phyloP scores from a whole-genome alignment of 2,329 filamentous ascomycete species.

The Cladophialophora bantiana region DNA sequence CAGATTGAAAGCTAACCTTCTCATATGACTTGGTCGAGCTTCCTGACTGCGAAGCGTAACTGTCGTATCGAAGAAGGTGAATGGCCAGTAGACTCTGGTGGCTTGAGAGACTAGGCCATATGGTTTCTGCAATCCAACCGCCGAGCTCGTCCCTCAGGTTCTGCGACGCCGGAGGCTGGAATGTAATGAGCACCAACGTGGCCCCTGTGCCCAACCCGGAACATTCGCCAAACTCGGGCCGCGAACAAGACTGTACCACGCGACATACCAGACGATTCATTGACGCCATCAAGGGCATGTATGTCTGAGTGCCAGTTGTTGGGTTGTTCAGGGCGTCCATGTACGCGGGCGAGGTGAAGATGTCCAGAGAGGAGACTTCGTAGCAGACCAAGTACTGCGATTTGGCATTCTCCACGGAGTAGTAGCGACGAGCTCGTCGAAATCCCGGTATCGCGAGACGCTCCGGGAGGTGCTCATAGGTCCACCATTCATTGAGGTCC shows the following conservation, averaged over 20 bases:
- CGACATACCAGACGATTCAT: conserved; percentile 24
- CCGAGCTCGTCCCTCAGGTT: conserved; percentile 15
- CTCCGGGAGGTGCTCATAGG: conserved; percentile 28
- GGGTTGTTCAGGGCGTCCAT: conserved; percentile 24
- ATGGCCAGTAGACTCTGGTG: conserved; percentile 18
- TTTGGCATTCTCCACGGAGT: conserved; percentile 17
- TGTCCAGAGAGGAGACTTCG: conserved; percentile 25
- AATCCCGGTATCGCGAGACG: conserved; percentile 26
- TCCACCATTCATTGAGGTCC: conserved; percentile 28
- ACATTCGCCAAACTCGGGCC: conserved; percentile 19
- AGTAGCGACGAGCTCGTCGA: conserved; percentile 22
- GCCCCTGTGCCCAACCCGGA: conserved; percentile 10
- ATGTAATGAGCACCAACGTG: conserved; percentile 14
- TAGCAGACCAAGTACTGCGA: conserved; percentile 27
- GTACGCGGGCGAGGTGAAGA: conserved; percentile 24
- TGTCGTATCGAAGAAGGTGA: conserved; percentile 18
- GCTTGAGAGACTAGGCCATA: conserved; percentile 13
- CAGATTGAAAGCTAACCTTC: conserved; percentile 22
- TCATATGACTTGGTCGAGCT: conserved; percentile 27
- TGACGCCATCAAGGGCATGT: conserved; percentile 25
- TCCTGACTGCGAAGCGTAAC: conserved; percentile 20
- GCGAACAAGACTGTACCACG: conserved; percentile 17
- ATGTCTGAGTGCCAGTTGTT: conserved; percentile 18
- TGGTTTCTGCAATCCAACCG: conserved; percentile 14
- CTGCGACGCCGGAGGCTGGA: conserved; percentile 13